These are phyloP conservation scores for Oidium heveae DNA, from an alignment of 2,329 filamentous ascomycete species.

Conservation along the genomic window DNA sequence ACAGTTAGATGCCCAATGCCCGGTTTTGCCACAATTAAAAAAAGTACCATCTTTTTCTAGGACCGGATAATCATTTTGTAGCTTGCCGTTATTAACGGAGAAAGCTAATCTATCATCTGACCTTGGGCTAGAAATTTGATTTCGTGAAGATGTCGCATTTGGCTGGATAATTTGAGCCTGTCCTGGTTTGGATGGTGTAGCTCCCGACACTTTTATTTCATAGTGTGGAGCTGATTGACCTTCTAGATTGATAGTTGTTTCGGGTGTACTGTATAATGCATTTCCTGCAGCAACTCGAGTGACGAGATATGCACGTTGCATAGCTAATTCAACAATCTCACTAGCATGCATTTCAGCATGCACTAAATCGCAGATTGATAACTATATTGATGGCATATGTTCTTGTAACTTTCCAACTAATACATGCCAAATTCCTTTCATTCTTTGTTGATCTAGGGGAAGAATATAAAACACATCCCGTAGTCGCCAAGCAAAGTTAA, in stretches of 20 bases:
- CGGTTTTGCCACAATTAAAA: neutral
- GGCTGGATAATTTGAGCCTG: neutral
- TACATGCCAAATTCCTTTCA: neutral
- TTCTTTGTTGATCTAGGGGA: neutral
- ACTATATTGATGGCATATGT: neutral
- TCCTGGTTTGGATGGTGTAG: neutral
- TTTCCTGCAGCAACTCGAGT: neutral
- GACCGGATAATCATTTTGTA: neutral
- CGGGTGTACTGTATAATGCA: neutral
- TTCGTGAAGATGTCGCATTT: neutral
- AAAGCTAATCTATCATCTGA: neutral
- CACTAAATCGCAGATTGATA: neutral
- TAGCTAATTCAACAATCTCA: neutral
- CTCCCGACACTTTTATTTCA: neutral
- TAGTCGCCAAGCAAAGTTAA: neutral
- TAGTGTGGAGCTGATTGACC: neutral
- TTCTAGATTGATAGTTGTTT: neutral
- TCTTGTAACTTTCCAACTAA: neutral
- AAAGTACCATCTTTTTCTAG: neutral
- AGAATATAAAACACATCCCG: neutral
- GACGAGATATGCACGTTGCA: neutral
- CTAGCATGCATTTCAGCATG: neutral
- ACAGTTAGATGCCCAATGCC: neutral
- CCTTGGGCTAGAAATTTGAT: neutral
- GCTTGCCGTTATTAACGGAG: neutral